Base-by-base conservation (phyloP, 148 eudicot species). In the Silene uniflora region DNA sequence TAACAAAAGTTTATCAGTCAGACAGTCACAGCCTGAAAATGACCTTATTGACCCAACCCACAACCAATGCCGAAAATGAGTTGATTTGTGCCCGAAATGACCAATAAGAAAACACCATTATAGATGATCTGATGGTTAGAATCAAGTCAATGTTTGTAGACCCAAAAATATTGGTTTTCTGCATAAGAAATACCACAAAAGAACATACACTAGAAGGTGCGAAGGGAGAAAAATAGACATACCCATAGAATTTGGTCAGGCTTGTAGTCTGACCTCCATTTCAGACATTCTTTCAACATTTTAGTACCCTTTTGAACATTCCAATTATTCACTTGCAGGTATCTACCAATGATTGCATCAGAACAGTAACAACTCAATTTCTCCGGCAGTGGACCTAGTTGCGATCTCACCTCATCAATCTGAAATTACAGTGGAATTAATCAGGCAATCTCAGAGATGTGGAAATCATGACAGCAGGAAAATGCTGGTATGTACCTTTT, bases 231-330 rank as follows among this genome's bases (percentile, higher is more conserved):
- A 17, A 13, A n/a, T 13, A 54, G n/a, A 47, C 69, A 46, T 77
- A 94, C 98, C 98, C 97, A 94, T 67, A 79, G 76, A 65, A 90
- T 90, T 67, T 91, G 88, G 27, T 91, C 97, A 35, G 98, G 98
- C 76, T 91, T 91, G 82, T 73, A 90, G 23, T 84, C 87, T 74
- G 46, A 47, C 81, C 98, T 85, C 98, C 98, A 94, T 73, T 85
- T 86, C 65, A 94, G 77, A 64, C 91, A 80, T 29, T 83, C 91
- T 72, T 88, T 89, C 67, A 91, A 71, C 98, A 91, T 91, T 81
- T 90, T 91, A 63, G 80, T 78, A 9, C 97, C 93, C 82, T 94
- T 94, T 79, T 88, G 89, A 29, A 88, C 90, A 76, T 91, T 84
- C 97, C 98, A 85, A 79, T 83, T 89, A 25, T 90, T 84, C 19